Percentiles rank a stretch among this genome's conserved stretches.
These are phyloP conservation scores for Candida tallmaniae DNA, from an alignment of 805 yeast species.

Conservation along the genomic window DNA sequence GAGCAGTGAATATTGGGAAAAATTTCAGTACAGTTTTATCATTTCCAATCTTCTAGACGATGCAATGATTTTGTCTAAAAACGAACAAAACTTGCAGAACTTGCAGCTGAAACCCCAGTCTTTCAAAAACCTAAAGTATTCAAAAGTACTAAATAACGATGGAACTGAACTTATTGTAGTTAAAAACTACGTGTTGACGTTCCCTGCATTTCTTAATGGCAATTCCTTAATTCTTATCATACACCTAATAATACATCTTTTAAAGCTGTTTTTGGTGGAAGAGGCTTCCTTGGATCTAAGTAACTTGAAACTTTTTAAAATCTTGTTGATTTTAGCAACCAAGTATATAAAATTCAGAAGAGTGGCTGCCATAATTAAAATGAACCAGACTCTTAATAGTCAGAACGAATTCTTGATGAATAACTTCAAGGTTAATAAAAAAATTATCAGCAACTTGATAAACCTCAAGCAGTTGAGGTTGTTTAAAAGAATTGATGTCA, in stretches of 20 bases:
- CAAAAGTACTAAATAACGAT: conserved; percentile 16
- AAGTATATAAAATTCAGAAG: conserved; percentile 24
- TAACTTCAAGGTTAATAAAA: conserved; percentile 34
- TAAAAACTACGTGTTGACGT: conserved; percentile 8
- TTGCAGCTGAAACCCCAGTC: conserved; percentile 5
- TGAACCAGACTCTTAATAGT: conserved; percentile 18
- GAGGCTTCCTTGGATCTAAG: background rate
- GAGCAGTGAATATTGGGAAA: conserved; percentile 29
- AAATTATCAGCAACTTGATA: conserved; percentile 28
- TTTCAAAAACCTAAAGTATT: conserved; percentile 2
- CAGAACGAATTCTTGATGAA: conserved; percentile 26
- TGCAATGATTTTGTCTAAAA: conserved; percentile 38
- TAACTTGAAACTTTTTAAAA: conserved; percentile 24
- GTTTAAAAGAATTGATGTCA: conserved; percentile 15
- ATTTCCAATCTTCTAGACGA: conserved; percentile 37
- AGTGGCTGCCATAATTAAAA: conserved; percentile 18
- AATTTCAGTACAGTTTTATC: conserved; percentile 36
- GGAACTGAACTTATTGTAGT: conserved; percentile 15
- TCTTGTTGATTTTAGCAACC: conserved; percentile 25
- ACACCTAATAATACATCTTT: conserved; percentile 22
- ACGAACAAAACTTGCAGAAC: conserved; percentile 28
- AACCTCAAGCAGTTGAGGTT: conserved; percentile 28
- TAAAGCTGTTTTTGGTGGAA: conserved; percentile 18
- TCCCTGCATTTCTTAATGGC: conserved; percentile 9
- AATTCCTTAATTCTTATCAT: conserved; percentile 17